A percentile compares a stretch with the other conserved stretches of the same genome.
phyloP scores from a whole-genome alignment of 441 rosid species.

The Cnidoscolus chayamansa region DNA sequence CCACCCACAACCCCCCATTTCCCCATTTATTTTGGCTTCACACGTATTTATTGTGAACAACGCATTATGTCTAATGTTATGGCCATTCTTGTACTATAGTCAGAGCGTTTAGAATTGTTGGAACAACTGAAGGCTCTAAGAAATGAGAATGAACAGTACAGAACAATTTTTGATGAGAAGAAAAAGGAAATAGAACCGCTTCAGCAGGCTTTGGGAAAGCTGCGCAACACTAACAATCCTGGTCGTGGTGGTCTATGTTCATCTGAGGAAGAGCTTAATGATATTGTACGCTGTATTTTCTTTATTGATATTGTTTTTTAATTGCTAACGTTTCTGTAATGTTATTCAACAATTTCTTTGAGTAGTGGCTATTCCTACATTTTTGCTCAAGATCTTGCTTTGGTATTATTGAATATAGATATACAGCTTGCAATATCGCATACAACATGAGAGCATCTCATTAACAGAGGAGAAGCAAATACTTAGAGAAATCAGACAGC shows the following conservation, averaged over 20 bases:
- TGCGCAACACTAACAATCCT: slow-evolving; percentile 44
- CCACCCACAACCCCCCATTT: too few species aligned
- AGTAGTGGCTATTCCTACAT: background rate
- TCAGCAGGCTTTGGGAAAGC: slow-evolving; percentile 89
- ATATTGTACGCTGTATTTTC: slow-evolving; percentile 42
- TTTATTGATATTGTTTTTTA: background rate
- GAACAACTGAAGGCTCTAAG: slow-evolving; percentile 52
- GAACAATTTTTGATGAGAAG: slow-evolving; percentile 54
- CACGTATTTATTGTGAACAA: background rate
- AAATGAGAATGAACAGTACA: slow-evolving; percentile 58
- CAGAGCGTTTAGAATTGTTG: slow-evolving; percentile 47
- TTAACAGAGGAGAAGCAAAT: slow-evolving; percentile 89
- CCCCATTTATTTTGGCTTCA: background rate
- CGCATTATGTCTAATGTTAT: background rate
- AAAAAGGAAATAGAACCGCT: slow-evolving; percentile 79
- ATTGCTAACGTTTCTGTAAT: slow-evolving; percentile 10
- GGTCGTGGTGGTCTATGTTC: slow-evolving; percentile 76
- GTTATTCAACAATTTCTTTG: background rate
- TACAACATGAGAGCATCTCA: slow-evolving; percentile 91
- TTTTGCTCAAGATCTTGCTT: slow-evolving; percentile 17
- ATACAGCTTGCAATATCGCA: slow-evolving; percentile 66
- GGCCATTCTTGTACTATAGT: slow-evolving; percentile 35
- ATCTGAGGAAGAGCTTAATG: slow-evolving; percentile 87
- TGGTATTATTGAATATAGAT: slow-evolving; percentile 52
- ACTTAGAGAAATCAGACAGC: slow-evolving; percentile 83